Evolutionary conservation across 176 grass and related monocot species (phyloP).

Genomic region (Carex cristatella): DNA sequence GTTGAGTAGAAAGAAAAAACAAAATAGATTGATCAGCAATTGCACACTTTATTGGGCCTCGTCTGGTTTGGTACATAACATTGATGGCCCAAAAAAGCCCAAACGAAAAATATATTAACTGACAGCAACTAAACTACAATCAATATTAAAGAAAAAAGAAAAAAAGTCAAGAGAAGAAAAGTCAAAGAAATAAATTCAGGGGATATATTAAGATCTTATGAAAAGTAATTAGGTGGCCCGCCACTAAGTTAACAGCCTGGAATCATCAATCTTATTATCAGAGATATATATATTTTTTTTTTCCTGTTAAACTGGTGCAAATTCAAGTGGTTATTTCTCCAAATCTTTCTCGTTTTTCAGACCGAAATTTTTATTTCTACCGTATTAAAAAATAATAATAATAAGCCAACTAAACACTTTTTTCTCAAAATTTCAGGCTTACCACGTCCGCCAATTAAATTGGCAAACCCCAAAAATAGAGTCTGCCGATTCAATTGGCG

Average conservation of each 20-base stretch:
- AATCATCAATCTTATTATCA: neutral
- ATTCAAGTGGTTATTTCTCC: neutral
- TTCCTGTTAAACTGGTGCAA: neutral
- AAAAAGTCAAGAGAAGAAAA: neutral
- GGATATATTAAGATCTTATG: neutral
- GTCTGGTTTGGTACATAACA: neutral
- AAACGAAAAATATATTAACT: neutral
- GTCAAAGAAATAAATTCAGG: neutral
- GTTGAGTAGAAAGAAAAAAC: too few relatives aligned
- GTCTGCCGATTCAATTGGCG: too few relatives aligned
- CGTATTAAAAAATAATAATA: too few relatives aligned
- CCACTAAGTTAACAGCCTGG: slow-evolving; percentile 3
- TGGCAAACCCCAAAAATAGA: too few relatives aligned
- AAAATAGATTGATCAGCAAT: neutral
- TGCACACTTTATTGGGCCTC: neutral
- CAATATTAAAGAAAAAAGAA: too few relatives aligned
- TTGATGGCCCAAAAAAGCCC: neutral
- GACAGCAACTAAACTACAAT: neutral
- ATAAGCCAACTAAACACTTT: too few relatives aligned
- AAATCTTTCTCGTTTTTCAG: neutral
- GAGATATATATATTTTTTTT: neutral
- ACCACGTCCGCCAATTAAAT: too few relatives aligned
- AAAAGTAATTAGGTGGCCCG: neutral
- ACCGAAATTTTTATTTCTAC: too few relatives aligned
- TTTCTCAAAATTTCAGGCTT: too few relatives aligned